Evolutionary conservation across 140 eudicot genomes (phyloP).

Genomic region (Erigeron philadelphicus): DNA sequence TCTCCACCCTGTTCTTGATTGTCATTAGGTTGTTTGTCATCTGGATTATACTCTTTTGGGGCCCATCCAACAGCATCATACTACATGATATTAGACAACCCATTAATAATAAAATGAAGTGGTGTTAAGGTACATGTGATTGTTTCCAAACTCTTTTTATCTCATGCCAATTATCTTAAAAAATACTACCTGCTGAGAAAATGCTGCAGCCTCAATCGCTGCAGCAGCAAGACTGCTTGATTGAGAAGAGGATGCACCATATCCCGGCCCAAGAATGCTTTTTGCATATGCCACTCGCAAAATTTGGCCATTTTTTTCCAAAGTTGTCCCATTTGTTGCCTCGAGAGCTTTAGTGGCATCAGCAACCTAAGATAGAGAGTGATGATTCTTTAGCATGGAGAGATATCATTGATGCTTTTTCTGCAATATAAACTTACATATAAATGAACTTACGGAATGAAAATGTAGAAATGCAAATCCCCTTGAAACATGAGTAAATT

Average conservation of each 20-base stretch:
- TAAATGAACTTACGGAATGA: slow-evolving; percentile 57
- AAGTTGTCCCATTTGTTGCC: slow-evolving; percentile 80
- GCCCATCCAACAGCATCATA: slow-evolving; percentile 99
- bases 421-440: not conserved
- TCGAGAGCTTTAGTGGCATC: slow-evolving; percentile 95
- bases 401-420: not conserved
- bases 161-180: not conserved
- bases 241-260: slow-evolving; percentile 65
- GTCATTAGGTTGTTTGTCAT: slow-evolving; percentile 63
- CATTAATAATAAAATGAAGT: not conserved
- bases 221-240: slow-evolving; percentile 99
- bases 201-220: slow-evolving; percentile 96
- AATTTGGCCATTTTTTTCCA: slow-evolving; percentile 86
- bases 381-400: not conserved
- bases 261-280: slow-evolving; percentile 83
- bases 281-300: slow-evolving; percentile 96
- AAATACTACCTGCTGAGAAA: slow-evolving; percentile 79
- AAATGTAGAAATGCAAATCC: slow-evolving; percentile 98
- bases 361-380: slow-evolving; percentile 48
- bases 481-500: slow-evolving; percentile 92
- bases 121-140: no score
- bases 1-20: slow-evolving; percentile 49
- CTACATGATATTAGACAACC: slow-evolving; percentile 27
- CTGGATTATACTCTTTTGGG: slow-evolving; percentile 94
- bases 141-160: no score